phyloP scores from a whole-genome alignment of 2,329 filamentous ascomycete genomes.

The Hypomyces perniciosus region DNA sequence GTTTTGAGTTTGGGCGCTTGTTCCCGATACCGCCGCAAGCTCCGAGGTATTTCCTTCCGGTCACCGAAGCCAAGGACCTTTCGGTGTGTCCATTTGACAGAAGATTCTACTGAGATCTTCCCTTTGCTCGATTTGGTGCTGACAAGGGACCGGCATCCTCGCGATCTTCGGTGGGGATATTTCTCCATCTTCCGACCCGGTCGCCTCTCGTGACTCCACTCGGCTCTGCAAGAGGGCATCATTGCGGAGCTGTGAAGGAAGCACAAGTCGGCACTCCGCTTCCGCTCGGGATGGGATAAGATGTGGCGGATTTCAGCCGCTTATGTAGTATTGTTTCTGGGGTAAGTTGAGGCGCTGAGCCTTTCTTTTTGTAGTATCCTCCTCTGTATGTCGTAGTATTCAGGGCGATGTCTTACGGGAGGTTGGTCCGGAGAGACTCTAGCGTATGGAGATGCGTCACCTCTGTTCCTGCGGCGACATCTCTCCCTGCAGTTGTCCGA shows the following conservation, averaged over 20 bases:
- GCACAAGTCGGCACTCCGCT: neutral
- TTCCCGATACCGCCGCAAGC: slow-evolving; percentile 2
- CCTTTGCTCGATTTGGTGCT: neutral
- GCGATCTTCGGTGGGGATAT: slow-evolving; percentile 8
- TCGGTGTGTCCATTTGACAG: too few relatives aligned
- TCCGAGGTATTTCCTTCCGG: neutral
- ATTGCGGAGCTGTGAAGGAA: slow-evolving; percentile 10
- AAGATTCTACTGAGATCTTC: neutral
- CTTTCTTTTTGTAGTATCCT: too few relatives aligned
- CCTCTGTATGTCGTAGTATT: too few relatives aligned
- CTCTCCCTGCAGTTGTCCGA: too few relatives aligned
- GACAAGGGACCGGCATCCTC: neutral
- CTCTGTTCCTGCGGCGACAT: too few relatives aligned
- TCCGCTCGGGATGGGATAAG: neutral
- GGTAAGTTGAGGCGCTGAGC: too few relatives aligned
- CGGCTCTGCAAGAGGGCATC: slow-evolving; percentile 13
- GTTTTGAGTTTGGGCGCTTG: neutral
- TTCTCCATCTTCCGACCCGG: neutral
- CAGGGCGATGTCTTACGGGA: too few relatives aligned
- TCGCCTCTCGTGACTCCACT: slow-evolving; percentile 1
- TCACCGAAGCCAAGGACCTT: neutral
- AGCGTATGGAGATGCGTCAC: too few relatives aligned
- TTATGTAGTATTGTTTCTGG: too few relatives aligned
- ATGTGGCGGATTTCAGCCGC: too few relatives aligned
- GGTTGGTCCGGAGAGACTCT: too few relatives aligned